Evolutionary conservation across 1,284 basidiomycete genomes (phyloP).

Genomic region (Boletus austroedulis): DNA sequence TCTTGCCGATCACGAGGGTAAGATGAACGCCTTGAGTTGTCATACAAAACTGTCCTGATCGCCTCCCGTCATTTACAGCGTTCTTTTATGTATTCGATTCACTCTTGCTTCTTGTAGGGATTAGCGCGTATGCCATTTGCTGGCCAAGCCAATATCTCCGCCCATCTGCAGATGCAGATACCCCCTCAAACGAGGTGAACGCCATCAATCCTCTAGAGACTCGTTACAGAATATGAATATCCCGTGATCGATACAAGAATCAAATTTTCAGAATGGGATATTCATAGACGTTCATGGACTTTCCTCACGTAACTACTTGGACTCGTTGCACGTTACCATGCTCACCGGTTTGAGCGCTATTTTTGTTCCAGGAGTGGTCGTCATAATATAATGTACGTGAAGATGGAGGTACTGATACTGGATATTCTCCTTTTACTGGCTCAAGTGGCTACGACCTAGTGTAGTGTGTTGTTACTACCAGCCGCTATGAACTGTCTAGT

Average conservation of each 20-base stretch:
- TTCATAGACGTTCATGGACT: background rate
- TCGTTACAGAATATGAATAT: too few species aligned
- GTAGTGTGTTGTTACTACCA: background rate
- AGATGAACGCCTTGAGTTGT: background rate
- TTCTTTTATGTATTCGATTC: slow-evolving; percentile 46
- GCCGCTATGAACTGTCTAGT: background rate
- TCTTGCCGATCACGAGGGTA: slow-evolving; percentile 39
- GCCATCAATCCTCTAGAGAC: background rate
- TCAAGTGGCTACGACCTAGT: background rate
- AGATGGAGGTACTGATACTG: background rate
- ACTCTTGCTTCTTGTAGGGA: slow-evolving; percentile 41
- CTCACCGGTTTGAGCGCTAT: background rate
- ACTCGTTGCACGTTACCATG: too few species aligned
- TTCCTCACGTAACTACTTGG: background rate
- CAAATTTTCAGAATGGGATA: background rate
- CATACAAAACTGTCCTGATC: too few species aligned
- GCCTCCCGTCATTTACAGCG: slow-evolving; percentile 8
- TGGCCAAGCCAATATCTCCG: slow-evolving; percentile 37
- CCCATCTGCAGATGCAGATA: background rate
- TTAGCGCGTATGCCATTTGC: slow-evolving; percentile 32
- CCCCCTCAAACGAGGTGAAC: background rate
- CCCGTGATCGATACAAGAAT: background rate
- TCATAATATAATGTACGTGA: too few species aligned
- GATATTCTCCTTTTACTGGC: background rate
- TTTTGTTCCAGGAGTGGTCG: too few species aligned